phyloP scores from a whole-genome alignment of 2,329 filamentous ascomycete genomes.

The Neofusicoccum sp. region DNA sequence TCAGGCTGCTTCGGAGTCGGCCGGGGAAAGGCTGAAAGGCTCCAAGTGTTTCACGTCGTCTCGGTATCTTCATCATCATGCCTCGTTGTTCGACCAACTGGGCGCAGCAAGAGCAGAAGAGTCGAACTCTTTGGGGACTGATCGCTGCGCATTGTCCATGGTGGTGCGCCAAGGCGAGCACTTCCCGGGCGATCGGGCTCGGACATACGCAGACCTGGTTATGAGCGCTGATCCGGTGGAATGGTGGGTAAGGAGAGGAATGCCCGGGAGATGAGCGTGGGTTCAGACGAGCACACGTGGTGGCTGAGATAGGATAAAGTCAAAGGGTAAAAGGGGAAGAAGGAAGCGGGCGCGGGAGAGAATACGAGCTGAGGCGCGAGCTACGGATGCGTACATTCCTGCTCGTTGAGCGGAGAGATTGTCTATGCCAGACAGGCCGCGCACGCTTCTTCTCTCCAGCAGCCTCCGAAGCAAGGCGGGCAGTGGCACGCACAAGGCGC shows the following conservation, averaged over 20 bases:
- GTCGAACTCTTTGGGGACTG: too few species aligned
- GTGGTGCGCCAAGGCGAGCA: neutral
- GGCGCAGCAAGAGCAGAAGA: neutral
- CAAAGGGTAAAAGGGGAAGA: neutral
- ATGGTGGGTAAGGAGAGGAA: neutral
- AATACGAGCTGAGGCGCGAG: neutral
- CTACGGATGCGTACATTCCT: neutral
- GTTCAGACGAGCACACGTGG: neutral
- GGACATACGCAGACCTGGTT: neutral
- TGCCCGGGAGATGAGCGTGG: neutral
- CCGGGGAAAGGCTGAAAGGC: neutral
- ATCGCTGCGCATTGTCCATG: neutral
- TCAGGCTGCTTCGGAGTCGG: neutral
- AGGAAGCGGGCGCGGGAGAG: neutral
- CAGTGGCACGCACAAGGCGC: neutral
- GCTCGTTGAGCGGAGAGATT: neutral
- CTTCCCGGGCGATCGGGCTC: conserved; percentile 6
- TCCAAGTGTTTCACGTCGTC: neutral
- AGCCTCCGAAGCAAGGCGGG: neutral
- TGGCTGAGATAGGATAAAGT: neutral
- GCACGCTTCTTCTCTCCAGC: neutral
- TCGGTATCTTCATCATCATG: neutral
- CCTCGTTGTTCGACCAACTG: conserved; percentile 1
- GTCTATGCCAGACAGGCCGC: neutral
- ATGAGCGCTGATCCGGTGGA: too few species aligned